Percentiles rank a stretch among this genome's conserved stretches.
phyloP scores from a whole-genome alignment of 805 yeast genomes.

The Metschnikowia colocasiae region DNA sequence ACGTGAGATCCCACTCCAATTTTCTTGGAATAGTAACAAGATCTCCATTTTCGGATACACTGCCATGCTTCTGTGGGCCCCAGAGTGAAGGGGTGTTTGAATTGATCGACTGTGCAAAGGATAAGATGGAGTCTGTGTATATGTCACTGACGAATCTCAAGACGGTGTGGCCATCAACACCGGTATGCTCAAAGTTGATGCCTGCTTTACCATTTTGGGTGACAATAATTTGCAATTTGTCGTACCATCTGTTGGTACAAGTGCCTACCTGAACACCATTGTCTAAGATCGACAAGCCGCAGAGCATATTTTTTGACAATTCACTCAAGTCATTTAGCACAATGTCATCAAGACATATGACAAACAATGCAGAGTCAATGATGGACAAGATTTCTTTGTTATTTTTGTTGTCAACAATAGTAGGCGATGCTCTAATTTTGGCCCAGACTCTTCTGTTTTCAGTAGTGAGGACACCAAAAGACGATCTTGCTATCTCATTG shows the following conservation, averaged over 20 bases:
- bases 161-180: constrained; percentile 94
- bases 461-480: constrained; percentile 87
- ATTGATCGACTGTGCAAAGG: constrained; percentile 82
- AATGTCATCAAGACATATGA: constrained; percentile 79
- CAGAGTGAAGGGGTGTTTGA: constrained; percentile 71
- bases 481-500: constrained; percentile 64
- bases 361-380: constrained; percentile 77
- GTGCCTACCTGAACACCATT: constrained; percentile 91
- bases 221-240: constrained; percentile 81
- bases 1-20: constrained; percentile 81
- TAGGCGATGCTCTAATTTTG: constrained; percentile 51
- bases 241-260: constrained; percentile 94
- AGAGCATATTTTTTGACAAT: constrained; percentile 77
- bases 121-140: constrained; percentile 83
- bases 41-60: constrained; percentile 30
- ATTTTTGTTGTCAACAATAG: constrained; percentile 40
- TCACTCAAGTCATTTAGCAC: constrained; percentile 59
- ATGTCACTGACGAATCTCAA: constrained; percentile 83
- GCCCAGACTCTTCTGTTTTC: constrained; percentile 91
- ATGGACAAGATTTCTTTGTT: constrained; percentile 71
- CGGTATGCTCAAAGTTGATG: constrained; percentile 89
- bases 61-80: constrained; percentile 29
- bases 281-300: constrained; percentile 76
- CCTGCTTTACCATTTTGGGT: constrained; percentile 91
- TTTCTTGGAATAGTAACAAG: constrained; percentile 73